Percentiles rank a stretch among this genome's conserved stretches.
Conservation (phyloP, 495 filamentous ascomycete species). For the Aspergillus cavernicola region DNA sequence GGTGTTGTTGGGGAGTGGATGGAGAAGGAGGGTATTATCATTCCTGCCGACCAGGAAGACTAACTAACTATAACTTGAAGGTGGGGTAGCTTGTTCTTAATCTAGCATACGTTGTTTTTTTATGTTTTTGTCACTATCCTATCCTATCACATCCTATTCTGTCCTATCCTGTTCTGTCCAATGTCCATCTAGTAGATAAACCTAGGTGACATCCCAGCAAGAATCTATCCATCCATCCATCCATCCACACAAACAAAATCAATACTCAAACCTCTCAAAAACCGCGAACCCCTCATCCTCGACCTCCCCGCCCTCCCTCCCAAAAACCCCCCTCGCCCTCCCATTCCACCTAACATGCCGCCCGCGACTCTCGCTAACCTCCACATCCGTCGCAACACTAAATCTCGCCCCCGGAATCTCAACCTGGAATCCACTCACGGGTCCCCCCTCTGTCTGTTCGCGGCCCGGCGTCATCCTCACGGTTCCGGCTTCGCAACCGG, state of each 20-base stretch:
- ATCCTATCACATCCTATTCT: too few species aligned
- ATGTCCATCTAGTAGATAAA: too few species aligned
- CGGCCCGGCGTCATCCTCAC: slow-evolving; percentile 9
- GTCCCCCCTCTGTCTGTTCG: not conserved
- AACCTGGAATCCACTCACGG: slow-evolving; percentile 3
- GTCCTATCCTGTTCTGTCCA: too few species aligned
- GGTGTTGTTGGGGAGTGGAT: slow-evolving; percentile 58
- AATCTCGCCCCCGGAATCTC: slow-evolving; percentile 15
- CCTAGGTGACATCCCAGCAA: too few species aligned
- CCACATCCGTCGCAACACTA: slow-evolving; percentile 17
- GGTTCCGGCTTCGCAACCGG: slow-evolving; percentile 14
- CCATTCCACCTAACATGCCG: slow-evolving; percentile 29
- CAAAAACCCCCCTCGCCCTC: slow-evolving; percentile 16
- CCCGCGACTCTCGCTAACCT: slow-evolving; percentile 18
- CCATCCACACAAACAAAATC: not conserved
- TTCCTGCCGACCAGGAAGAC: not conserved
- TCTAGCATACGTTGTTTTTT: too few species aligned
- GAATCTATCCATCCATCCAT: not conserved
- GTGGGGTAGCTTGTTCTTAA: too few species aligned
- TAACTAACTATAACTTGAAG: too few species aligned
- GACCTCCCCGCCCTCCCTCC: not conserved
- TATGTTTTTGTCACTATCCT: too few species aligned
- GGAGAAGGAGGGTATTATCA: not conserved
- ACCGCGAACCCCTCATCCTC: slow-evolving; percentile 11
- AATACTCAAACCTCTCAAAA: slow-evolving; percentile 11